phyloP scores from a whole-genome alignment of 208 protist genomes.

The Trypanosoma theileri region DNA sequence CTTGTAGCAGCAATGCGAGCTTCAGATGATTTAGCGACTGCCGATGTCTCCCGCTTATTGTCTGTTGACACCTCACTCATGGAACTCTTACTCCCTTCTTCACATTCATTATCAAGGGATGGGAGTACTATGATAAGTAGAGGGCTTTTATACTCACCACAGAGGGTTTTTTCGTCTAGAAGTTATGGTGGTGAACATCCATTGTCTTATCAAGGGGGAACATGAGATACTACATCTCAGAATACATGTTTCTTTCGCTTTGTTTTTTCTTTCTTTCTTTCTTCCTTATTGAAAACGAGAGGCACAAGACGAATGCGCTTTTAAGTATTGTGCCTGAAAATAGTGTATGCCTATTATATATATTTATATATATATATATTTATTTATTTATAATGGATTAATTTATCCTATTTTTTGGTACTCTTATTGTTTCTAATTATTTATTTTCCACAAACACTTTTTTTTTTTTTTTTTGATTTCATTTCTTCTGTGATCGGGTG shows the following conservation, averaged over 20 bases:
- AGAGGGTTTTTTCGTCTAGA: constrained; percentile 3
- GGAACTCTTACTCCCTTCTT: constrained; percentile 1
- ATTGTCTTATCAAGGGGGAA: not conserved
- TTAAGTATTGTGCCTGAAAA: too few relatives aligned
- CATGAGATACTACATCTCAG: not conserved
- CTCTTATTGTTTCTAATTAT: too few relatives aligned
- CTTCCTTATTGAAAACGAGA: not conserved
- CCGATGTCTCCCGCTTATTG: constrained; percentile 15
- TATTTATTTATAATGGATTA: too few relatives aligned
- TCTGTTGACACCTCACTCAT: constrained; percentile 12
- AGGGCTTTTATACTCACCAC: constrained; percentile 30
- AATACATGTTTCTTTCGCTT: not conserved
- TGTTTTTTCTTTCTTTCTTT: constrained; percentile 1
- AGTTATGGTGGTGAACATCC: constrained; percentile 29
- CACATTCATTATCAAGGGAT: not conserved
- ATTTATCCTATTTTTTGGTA: too few relatives aligned
- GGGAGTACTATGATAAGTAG: constrained; percentile 2
- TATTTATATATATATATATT: too few relatives aligned
- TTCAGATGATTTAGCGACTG: not conserved
- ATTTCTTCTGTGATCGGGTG: not conserved
- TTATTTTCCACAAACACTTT: not conserved
- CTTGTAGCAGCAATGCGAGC: constrained; percentile 28
- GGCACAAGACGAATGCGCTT: too few relatives aligned
- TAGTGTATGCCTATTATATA: too few relatives aligned
- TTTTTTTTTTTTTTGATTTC: not conserved